Percentiles rank a stretch among this genome's conserved stretches.
phyloP scores from a whole-genome alignment of 2,329 filamentous ascomycete genomes.

The Neurospora sp. region DNA sequence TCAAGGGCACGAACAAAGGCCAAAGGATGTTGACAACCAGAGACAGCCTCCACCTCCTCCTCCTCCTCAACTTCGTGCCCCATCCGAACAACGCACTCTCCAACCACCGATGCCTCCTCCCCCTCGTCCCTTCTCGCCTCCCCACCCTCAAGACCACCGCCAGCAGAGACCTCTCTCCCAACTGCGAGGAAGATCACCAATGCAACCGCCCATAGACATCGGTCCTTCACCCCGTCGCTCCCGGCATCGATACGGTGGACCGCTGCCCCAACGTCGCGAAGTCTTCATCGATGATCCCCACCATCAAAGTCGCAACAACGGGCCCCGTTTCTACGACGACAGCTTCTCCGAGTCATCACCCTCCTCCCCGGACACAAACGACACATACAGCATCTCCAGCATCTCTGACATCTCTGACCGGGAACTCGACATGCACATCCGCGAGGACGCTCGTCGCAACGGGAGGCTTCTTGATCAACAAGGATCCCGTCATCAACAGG shows the following conservation, averaged over 20 bases:
- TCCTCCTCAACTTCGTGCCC: neutral
- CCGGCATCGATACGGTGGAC: neutral
- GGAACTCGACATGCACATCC: constrained; percentile 19
- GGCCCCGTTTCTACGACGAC: neutral
- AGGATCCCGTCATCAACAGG: neutral
- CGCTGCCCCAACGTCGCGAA: neutral
- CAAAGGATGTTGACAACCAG: neutral
- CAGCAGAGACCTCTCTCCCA: neutral
- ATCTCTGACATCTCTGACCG: constrained; percentile 21
- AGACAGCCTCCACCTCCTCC: neutral
- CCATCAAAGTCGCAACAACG: neutral
- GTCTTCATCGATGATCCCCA: neutral
- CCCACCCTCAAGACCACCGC: neutral
- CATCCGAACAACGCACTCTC: neutral
- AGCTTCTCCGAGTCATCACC: constrained; percentile 2
- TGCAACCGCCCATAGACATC: neutral
- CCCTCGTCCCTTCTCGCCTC: neutral
- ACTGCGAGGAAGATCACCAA: neutral
- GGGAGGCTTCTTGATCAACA: neutral
- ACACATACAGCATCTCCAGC: constrained; percentile 13
- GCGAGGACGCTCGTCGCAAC: constrained; percentile 5
- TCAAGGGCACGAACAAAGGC: neutral
- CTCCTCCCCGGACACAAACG: constrained; percentile 3
- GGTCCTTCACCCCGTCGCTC: neutral
- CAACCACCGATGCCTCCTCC: neutral